Evolutionary conservation across 2,329 filamentous ascomycete species (phyloP).

Genomic region (Xylaria sp.): DNA sequence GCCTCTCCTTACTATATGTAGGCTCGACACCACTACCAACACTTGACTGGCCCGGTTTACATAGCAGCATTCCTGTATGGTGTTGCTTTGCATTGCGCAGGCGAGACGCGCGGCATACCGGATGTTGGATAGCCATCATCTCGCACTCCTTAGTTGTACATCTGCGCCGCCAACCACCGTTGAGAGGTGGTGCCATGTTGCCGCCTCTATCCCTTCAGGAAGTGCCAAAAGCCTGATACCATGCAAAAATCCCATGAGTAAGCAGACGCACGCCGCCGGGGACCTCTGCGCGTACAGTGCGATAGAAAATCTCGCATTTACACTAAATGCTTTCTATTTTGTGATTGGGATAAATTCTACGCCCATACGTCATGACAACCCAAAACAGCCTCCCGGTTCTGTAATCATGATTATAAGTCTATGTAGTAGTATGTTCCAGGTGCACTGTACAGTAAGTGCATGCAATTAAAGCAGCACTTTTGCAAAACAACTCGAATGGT

Average conservation of each 20-base stretch:
- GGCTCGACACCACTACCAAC: background rate
- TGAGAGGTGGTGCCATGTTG: background rate
- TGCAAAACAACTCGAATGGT: constrained; percentile 6
- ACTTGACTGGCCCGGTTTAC: background rate
- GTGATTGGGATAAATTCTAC: constrained; percentile 3
- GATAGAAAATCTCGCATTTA: background rate
- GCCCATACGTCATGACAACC: constrained; percentile 26
- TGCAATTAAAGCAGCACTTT: background rate
- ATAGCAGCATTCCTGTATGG: background rate
- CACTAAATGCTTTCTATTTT: background rate
- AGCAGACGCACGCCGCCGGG: background rate
- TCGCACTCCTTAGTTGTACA: no score
- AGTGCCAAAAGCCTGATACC: background rate
- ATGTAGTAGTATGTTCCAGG: no score
- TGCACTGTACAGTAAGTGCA: constrained; percentile 3
- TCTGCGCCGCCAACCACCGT: background rate
- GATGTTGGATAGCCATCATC: background rate
- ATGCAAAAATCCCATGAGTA: background rate
- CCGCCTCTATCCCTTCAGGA: background rate
- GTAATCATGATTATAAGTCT: background rate
- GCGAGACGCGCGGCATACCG: constrained; percentile 7
- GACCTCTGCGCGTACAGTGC: background rate
- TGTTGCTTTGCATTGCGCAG: constrained; percentile 17
- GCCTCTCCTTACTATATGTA: constrained; percentile 4
- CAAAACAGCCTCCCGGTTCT: constrained; percentile 13